Evolutionary conservation across 202 grass and related monocot genomes (phyloP).

Genomic region (Alloteropsis angusta): DNA sequence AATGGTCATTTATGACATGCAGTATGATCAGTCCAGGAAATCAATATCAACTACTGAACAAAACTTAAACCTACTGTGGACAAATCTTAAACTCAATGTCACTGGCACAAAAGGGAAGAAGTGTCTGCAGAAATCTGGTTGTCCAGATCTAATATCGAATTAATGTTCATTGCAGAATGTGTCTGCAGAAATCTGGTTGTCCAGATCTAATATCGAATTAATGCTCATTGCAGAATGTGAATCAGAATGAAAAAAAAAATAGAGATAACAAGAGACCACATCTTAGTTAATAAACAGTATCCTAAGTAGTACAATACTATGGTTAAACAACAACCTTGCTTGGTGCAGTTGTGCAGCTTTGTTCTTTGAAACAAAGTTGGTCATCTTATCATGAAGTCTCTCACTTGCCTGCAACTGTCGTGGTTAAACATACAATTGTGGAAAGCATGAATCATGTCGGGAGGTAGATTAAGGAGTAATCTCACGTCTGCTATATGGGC

Average conservation of each 20-base stretch:
- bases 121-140: background rate
- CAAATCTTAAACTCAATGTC: background rate
- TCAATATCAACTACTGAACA: background rate
- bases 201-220: background rate
- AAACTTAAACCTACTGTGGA: background rate
- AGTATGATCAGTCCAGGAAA: background rate
- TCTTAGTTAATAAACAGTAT: constrained; percentile 4
- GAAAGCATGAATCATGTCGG: background rate
- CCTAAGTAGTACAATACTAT: constrained; percentile 12
- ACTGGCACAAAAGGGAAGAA: background rate
- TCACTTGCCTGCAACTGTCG: constrained; percentile 69
- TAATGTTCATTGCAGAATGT: background rate
- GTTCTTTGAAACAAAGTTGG: constrained; percentile 80
- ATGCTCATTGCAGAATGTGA: background rate
- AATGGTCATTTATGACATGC: background rate
- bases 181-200: background rate
- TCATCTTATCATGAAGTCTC: constrained; percentile 98
- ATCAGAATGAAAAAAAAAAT: background rate
- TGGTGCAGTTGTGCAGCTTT: constrained; percentile 88
- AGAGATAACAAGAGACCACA: background rate
- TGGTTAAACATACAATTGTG: constrained; percentile 23
- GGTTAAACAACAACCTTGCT: constrained; percentile 38
- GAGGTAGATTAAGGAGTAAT: constrained; percentile 25
- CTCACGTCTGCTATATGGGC: constrained; percentile 91
- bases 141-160: background rate